Evolutionary conservation across 2,329 filamentous ascomycete genomes (phyloP), one percentile per base, ranked within the genome.

Genomic region (Didymella arachidicola): DNA sequence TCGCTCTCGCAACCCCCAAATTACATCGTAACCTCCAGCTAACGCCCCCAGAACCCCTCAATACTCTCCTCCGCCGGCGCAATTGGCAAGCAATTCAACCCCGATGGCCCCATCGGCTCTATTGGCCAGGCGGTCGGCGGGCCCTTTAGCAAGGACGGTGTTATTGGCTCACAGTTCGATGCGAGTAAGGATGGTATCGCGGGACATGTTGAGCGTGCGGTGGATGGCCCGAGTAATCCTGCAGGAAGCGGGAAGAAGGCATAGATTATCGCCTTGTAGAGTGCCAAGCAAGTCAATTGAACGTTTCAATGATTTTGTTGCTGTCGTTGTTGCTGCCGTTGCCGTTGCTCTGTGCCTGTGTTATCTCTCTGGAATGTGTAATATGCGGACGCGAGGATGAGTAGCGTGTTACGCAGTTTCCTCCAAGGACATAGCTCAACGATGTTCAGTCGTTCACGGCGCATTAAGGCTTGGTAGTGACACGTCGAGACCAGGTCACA

Each of bases 61-160:
- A 67, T 78, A 0, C 75, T 87, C 45, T 84, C 84, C 39, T 80
- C 79, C 0, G 72, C 80, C 0, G 84, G 84, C 5, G 74, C 79
- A 0, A 79, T 86, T 32, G 84, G 84, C 19, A 84, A 83, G 64
- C 82, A 86, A 22, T 86, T 86, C 66, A 86, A 73, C 49, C 68
- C 75, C 1, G 68, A 82, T 5, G 83, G 84, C 18, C 76, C 78
- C 0, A 71, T 86, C n/a, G 84, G 84, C 7, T 79, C 82, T 11
- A 74, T 79, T 2, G 83, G 80, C 0, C 76, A 84, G 69, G 79
- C 79, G 58, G 74, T 86, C 7, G 83, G 73, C 2, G 72, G 85
- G 0, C 72, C 71, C 7, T 68, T 75, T 8, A 64, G 59, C 60
- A 83, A 83, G 63, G 81, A 85, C 2, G 84, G 84, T 0, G 66